Base-by-base conservation (phyloP, 768 basidiomycete genomes). In the Amanita inopinata region DNA sequence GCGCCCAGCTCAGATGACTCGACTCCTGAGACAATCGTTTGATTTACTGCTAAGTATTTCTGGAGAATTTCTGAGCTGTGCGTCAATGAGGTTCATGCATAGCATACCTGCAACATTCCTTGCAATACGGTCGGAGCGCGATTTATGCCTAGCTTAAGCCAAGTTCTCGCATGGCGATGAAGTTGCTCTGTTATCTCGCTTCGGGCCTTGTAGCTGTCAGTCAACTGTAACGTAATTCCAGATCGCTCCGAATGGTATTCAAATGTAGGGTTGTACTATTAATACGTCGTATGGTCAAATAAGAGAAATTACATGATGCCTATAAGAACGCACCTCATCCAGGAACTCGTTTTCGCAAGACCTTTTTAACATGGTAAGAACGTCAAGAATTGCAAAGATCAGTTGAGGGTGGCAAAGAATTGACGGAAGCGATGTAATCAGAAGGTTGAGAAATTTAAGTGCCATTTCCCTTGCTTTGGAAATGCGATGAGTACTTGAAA, bases 81-180 rank as follows among this genome's bases (percentile, higher is more conserved):
- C 19, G 22, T n/a, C 20, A 18, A 40, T 40, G 18, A 48, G 9
- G 28, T 33, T 28, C 45, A 43, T 12, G 8, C 32, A 35, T 10
- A 24, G 53, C 67, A 32, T 54, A 86, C 91, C 74, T 94, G 91
- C 41, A 99, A 65, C 0, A 89, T 90, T 0, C 91, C 87, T 48
- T 93, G 91, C 36, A 97, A 63, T 58, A 96, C 93, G 56, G 92
- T 75, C 0, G 94, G 94, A 1, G 93, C 90, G 14, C 92, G 78
- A 8, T 81, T 77, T 24, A 98, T 66, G 1, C 88, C 91, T 30
- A 90, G 64, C 44, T 84, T 79, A 46, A 99, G 83, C 94, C 94
- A 99, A 14, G 59, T 70, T 45, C 72, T 76, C 7, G 90, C 81
- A 53, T 84, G 78, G 3, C 71, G 70, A 47, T 87, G 78, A 23